Conservation (phyloP, 306 rosid genomes). For the Quercus aquifolioides region DNA sequence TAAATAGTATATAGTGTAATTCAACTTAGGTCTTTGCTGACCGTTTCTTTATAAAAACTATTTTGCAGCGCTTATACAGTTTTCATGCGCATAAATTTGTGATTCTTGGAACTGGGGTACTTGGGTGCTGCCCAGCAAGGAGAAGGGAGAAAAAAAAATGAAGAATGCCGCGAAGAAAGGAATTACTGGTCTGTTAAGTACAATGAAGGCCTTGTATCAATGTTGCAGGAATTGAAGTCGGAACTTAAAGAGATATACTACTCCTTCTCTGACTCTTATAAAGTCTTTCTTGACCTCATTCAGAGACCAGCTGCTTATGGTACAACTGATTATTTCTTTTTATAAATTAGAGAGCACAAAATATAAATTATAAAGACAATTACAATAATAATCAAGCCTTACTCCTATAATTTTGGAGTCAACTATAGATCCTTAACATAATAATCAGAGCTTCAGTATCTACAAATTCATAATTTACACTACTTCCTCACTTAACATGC, state of each 20-base stretch:
- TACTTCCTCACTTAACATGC: no score
- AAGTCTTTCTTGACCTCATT: slow-evolving; percentile 34
- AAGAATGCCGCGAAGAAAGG: slow-evolving; percentile 44
- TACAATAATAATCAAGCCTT: no score
- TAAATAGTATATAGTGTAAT: background rate
- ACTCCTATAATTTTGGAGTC: no score
- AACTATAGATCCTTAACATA: no score
- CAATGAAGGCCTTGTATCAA: slow-evolving; percentile 42
- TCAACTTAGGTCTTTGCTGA: background rate
- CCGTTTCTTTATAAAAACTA: background rate
- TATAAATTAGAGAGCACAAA: no score
- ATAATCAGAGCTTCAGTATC: no score
- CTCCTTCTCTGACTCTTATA: slow-evolving; percentile 61
- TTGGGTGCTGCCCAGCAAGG: slow-evolving; percentile 69
- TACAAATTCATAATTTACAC: no score
- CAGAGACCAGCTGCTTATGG: slow-evolving; percentile 48
- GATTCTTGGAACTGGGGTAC: slow-evolving; percentile 42
- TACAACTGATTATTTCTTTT: background rate
- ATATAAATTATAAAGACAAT: no score
- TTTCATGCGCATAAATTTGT: slow-evolving; percentile 64
- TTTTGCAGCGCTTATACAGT: slow-evolving; percentile 50
- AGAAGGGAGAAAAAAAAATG: slow-evolving; percentile 32
- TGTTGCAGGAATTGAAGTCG: slow-evolving; percentile 38
- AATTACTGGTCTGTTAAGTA: slow-evolving; percentile 35
- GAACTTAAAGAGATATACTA: slow-evolving; percentile 36